Evolutionary conservation across 23 red algal genomes (phyloP).

Genomic region (Gracilaria vermiculophylla): DNA sequence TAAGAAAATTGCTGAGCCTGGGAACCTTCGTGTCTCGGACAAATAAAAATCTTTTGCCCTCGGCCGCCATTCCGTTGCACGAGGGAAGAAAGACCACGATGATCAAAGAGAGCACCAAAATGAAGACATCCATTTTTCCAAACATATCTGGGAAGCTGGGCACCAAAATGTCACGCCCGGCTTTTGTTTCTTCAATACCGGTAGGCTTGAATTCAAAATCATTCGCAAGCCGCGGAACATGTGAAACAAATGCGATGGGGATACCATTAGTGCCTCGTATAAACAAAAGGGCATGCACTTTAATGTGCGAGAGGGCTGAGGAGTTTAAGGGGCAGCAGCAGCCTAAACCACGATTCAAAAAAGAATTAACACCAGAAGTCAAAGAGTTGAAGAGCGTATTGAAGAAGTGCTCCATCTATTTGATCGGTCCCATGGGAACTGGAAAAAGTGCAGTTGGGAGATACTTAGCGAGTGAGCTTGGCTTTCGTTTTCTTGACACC

Average conservation of each 20-base stretch:
- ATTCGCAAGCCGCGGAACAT: neutral
- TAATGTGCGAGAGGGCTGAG: neutral
- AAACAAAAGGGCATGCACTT: neutral
- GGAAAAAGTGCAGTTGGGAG: constrained; percentile 76
- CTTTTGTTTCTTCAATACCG: neutral
- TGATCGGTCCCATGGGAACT: constrained; percentile 87
- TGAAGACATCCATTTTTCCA: no score
- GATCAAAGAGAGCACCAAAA: no score
- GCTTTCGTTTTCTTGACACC: constrained; percentile 81
- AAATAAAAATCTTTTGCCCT: no score
- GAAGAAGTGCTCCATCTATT: constrained; percentile 76
- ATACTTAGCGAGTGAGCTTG: constrained; percentile 51
- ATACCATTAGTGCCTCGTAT: neutral
- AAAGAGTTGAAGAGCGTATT: constrained; percentile 44
- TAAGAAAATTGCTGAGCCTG: no score
- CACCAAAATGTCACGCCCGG: neutral
- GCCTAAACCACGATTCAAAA: neutral
- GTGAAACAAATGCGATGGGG: neutral
- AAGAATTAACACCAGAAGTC: neutral
- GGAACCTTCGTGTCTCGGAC: no score
- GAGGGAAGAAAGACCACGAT: no score
- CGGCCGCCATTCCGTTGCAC: no score
- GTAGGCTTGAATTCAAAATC: neutral
- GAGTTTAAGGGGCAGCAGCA: neutral
- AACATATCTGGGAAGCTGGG: no score